Evolutionary conservation across 1,139 yeast species (phyloP), one percentile per base, ranked within the genome.

Genomic region (Torulaspora pretoriensis): DNA sequence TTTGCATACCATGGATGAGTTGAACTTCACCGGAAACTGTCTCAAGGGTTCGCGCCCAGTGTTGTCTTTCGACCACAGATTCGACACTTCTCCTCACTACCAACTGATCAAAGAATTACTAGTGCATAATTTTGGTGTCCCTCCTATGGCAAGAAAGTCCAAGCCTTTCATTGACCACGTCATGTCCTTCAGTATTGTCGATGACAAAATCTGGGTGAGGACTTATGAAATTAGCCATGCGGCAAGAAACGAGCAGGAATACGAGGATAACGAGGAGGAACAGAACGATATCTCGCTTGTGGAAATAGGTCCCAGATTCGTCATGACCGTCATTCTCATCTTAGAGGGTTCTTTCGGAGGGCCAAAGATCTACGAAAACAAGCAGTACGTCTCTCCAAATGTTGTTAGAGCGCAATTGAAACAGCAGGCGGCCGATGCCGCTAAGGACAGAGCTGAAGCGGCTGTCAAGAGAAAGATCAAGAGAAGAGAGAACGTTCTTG

Each of bases 281-380:
- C 54, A 48, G 56, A 75, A 77, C 51, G 87, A 84, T 54, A 68
- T 85, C 50, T 80, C 86, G 28, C 74, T 92, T 60, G 85, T 94
- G 50, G 99, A 92, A 72, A 89, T 92, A 57, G 99, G 99, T 2
- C 99, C 99, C 43, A 79, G 99, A 64, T 83, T 90, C 57, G 97
- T 94, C 30, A 75, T 94, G 71, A 92, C 98, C 3, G 81, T 86
- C 56, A 90, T 92, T 56, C 83, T 95, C 50, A 82, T 92, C 43
- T 75, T 92, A 54, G 98, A 92, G 69, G 99, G 98, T 40, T 88
- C 97, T 2, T 94, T 92, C 61, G 95, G 97, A 46, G 98, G 99
- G 17, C 97, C 98, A 51, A 89, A 92, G 74, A 88, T 92, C 55
- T 92, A 87, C 70, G 98, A 92, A 64, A 92, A 92, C 73, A 90